Evolutionary conservation across 179 eudicot species (phyloP).

Genomic region (Spinacia oleracea): DNA sequence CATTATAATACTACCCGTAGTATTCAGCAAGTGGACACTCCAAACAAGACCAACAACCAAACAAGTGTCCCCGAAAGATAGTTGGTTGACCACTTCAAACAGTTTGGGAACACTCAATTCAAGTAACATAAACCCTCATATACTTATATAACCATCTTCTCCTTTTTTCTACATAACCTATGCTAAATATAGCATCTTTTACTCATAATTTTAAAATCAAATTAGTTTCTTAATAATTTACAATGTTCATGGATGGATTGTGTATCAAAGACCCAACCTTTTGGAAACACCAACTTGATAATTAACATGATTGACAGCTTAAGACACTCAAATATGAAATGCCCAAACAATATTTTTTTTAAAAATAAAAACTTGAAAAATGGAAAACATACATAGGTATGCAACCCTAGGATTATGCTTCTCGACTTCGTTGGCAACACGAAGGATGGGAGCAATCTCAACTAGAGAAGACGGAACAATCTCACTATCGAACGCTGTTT

Average conservation of each 20-base stretch:
- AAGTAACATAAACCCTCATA: neutral
- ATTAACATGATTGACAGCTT: neutral
- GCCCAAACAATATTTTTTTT: neutral
- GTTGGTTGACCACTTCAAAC: constrained; percentile 4
- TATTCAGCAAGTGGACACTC: neutral
- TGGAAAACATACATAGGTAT: constrained; percentile 72
- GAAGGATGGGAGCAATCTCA: constrained; percentile 96
- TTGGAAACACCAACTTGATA: neutral
- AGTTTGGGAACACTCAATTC: neutral
- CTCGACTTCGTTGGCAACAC: constrained; percentile 99
- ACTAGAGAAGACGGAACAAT: constrained; percentile 95
- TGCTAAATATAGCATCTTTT: neutral
- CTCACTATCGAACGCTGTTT: constrained; percentile 93
- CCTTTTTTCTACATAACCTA: neutral
- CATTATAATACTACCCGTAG: neutral
- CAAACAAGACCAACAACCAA: neutral
- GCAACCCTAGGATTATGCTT: constrained; percentile 92
- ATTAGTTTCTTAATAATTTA: neutral
- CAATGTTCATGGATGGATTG: too few relatives aligned
- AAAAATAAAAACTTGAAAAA: neutral
- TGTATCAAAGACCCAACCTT: neutral
- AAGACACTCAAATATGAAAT: too few relatives aligned
- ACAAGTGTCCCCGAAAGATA: neutral
- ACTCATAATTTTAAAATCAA: neutral
- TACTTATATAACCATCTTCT: neutral